Percentiles rank a stretch among this genome's conserved stretches.
Evolutionary conservation across 768 basidiomycete genomes (phyloP).

Genomic region (Termitomyces heimii): DNA sequence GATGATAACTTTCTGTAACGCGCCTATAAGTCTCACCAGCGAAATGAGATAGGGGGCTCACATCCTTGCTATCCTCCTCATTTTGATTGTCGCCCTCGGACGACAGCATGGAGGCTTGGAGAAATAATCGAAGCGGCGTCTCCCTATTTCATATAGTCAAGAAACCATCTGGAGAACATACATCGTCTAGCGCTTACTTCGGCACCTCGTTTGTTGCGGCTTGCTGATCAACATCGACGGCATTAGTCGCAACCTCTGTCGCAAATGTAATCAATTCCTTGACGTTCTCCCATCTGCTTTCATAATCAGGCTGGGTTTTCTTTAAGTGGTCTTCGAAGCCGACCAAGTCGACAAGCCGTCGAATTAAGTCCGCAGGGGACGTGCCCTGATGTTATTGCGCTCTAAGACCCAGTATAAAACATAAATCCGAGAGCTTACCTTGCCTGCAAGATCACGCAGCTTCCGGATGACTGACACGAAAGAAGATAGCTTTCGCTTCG

Average conservation of each 20-base stretch:
- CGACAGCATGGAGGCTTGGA: conserved; percentile 79
- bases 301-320: conserved; percentile 68
- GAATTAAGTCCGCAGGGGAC: conserved; percentile 60
- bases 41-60: neutral
- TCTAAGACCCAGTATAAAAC: neutral
- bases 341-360: conserved; percentile 46
- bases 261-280: conserved; percentile 80
- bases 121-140: conserved; percentile 65
- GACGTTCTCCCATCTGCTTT: conserved; percentile 80
- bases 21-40: neutral
- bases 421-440: conserved; percentile 23
- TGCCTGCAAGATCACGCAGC: conserved; percentile 45
- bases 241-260: conserved; percentile 40
- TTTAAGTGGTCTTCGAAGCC: conserved; percentile 65
- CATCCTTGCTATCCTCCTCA: conserved; percentile 31
- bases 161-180: neutral
- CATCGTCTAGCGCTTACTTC: neutral
- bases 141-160: conserved; percentile 21
- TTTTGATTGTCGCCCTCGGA: conserved; percentile 68
- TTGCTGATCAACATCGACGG: conserved; percentile 12
- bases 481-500: conserved; percentile 54
- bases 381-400: conserved; percentile 34
- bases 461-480: conserved; percentile 55
- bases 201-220: neutral
- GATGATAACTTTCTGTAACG: conserved; percentile 14